Evolutionary conservation across 2,329 filamentous ascomycete species (phyloP).

Genomic region (Elsinoe perseae): DNA sequence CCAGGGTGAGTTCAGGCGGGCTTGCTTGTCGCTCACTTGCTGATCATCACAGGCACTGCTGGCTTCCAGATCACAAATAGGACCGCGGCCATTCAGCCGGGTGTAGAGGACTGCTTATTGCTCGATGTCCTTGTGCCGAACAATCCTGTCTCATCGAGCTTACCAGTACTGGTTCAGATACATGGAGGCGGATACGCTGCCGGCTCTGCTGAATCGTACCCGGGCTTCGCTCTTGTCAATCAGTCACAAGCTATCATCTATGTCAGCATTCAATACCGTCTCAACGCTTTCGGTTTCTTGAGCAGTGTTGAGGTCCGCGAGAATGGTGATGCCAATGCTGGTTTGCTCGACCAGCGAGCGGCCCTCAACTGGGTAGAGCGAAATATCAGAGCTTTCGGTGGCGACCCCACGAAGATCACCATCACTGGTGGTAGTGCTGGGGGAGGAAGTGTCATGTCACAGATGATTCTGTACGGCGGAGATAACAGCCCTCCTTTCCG

Average conservation of each 20-base stretch:
- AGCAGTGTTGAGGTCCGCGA: conserved; percentile 17
- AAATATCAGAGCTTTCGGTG: conserved; percentile 21
- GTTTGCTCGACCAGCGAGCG: conserved; percentile 21
- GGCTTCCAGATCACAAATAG: conserved; percentile 15
- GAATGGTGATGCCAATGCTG: conserved; percentile 21
- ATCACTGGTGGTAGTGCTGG: conserved; percentile 26
- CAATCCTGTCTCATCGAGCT: conserved; percentile 24
- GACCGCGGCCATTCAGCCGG: conserved; percentile 18
- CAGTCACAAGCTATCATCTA: conserved; percentile 28
- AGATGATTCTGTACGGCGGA: conserved; percentile 35
- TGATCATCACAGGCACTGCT: conserved; percentile 17
- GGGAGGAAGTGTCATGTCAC: conserved; percentile 25
- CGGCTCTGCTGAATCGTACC: conserved; percentile 22
- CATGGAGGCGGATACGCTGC: conserved; percentile 30
- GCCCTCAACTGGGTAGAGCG: conserved; percentile 22
- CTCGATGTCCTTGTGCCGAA: conserved; percentile 35
- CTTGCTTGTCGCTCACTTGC: neutral
- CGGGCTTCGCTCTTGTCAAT: conserved; percentile 26
- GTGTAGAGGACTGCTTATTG: conserved; percentile 36
- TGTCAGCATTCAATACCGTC: conserved; percentile 28
- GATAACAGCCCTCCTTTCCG: conserved; percentile 34
- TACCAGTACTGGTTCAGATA: conserved; percentile 31
- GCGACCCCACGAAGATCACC: conserved; percentile 21
- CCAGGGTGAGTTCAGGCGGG: conserved; percentile 18
- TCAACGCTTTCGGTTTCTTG: conserved; percentile 26